Evolutionary conservation across 192 early-diverging fungal genomes (phyloP), one percentile per base, ranked within the genome.

Genomic region (Thamnidium elegans): DNA sequence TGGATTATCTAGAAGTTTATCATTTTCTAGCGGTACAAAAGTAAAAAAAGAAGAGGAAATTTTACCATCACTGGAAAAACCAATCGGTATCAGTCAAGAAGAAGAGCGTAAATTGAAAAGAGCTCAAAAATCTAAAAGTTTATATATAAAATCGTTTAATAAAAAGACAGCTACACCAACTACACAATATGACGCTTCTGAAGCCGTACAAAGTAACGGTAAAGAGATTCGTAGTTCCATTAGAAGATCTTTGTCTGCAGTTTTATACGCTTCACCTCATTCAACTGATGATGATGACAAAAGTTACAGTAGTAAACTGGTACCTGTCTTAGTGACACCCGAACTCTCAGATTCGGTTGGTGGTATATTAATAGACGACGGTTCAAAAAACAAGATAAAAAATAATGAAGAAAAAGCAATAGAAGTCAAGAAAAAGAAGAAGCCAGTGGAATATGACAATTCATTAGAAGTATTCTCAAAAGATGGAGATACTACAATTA

Each of bases 371-470:
- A 32, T 54, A 15, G 60, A 53, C 32, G 20, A 23, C 23, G 51
- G 15, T 20, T 11, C 34, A 6, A 20, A 39, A 13, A 23, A 56
- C 14, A 34, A 36, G 21, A 30, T 2, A 9, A 48, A 10, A 55
- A 15, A 4, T 19, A 48, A 44, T 7, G 17, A 15, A 17, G 20
- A 17, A 64, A 55, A 43, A 15, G n/a, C 8, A 11, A 23, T 44
- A 7, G 65, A 56, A 32, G 42, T 19, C 11, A 55, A 52, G 11
- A 4, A 26, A 19, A 43, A 45, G 44, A 66, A 56, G 23, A 55
- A 55, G 46, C 56, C 23, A 15, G 23, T 66, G 7, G 68, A 69
- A 48, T 69, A 69, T 34, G 68, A 69, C 17, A 69, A 69, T 42
- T 54, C 59, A 2, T 13, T 69, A 34, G 60, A 54, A 11, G 23